A percentile compares a stretch with the other conserved stretches of the same genome.
Evolutionary conservation across 495 filamentous ascomycete species (phyloP).

Genomic region (Hypoxylon crocopeplum): DNA sequence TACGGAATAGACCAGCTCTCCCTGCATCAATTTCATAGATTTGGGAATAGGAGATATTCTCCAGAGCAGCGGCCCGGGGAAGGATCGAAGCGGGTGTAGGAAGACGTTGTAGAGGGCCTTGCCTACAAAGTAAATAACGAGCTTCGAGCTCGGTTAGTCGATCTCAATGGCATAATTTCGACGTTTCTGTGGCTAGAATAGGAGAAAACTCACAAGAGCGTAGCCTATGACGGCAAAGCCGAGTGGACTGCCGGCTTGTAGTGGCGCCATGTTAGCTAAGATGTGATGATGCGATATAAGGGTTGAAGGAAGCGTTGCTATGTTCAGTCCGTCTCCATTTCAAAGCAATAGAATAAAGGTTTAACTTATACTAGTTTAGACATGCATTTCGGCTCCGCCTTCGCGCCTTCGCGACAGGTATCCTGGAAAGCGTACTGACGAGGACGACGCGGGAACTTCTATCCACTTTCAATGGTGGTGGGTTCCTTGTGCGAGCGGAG

Average conservation of each 20-base stretch:
- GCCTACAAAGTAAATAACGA: slow-evolving; percentile 2
- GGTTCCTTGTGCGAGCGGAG: slow-evolving; percentile 14
- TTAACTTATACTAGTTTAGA: slow-evolving; percentile 11
- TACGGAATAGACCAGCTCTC: slow-evolving; percentile 43
- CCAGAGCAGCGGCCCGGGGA: slow-evolving; percentile 49
- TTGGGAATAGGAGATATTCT: slow-evolving; percentile 36
- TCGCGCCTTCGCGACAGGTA: slow-evolving; percentile 9
- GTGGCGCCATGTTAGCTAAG: slow-evolving; percentile 20
- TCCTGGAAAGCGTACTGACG: too few relatives aligned
- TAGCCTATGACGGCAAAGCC: slow-evolving; percentile 18
- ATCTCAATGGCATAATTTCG: not conserved
- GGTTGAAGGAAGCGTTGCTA: not conserved
- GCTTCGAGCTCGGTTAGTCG: slow-evolving; percentile 11
- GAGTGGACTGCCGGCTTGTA: slow-evolving; percentile 15
- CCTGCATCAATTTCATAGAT: slow-evolving; percentile 11
- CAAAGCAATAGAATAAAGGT: not conserved
- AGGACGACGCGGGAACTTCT: too few relatives aligned
- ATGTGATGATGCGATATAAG: not conserved
- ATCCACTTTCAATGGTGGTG: too few relatives aligned
- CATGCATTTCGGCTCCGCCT: not conserved
- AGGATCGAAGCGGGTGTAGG: slow-evolving; percentile 52
- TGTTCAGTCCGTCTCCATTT: not conserved
- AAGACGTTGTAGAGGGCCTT: slow-evolving; percentile 46
- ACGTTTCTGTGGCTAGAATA: not conserved
- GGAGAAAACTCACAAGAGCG: slow-evolving; percentile 19